Percentiles rank a stretch among this genome's conserved stretches.
Conservation (phyloP, 441 rosid genomes). For the Daphne laureola region DNA sequence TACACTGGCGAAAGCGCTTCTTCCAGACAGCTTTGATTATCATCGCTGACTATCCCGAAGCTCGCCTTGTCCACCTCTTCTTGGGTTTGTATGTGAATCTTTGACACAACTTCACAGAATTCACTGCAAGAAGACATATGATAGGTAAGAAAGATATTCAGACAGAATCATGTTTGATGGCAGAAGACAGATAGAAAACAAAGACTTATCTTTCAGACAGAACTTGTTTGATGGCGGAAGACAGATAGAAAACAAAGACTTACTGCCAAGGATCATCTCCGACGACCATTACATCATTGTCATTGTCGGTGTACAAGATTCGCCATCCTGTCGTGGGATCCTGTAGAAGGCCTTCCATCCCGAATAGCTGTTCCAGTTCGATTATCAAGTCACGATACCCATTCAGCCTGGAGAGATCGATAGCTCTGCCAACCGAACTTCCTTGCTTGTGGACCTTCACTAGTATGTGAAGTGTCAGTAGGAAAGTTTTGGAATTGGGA, state of each 20-base stretch:
- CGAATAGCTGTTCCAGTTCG: constrained; percentile 65
- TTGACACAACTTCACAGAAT: constrained; percentile 74
- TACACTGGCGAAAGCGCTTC: constrained; percentile 65
- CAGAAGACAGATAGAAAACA: constrained; percentile 3
- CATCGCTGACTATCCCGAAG: constrained; percentile 43
- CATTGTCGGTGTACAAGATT: constrained; percentile 82
- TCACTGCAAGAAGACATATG: constrained; percentile 40
- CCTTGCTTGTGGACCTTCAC: constrained; percentile 96
- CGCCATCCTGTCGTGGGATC: constrained; percentile 83
- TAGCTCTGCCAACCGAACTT: constrained; percentile 85
- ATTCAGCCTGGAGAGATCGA: constrained; percentile 67
- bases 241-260: constrained; percentile 26
- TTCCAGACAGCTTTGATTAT: constrained; percentile 87
- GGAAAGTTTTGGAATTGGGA: constrained; percentile 10
- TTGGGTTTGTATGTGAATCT: constrained; percentile 77
- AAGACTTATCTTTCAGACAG: constrained; percentile 33
- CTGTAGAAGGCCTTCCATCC: constrained; percentile 77
- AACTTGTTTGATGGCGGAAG: constrained; percentile 2
- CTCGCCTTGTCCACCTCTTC: constrained; percentile 92
- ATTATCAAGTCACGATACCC: constrained; percentile 55
- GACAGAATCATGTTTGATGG: constrained; percentile 1
- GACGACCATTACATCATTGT: constrained; percentile 88
- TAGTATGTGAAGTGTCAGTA: constrained; percentile 11
- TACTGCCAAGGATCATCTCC: constrained; percentile 98
- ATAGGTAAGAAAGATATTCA: not conserved